A percentile compares a stretch with the other conserved stretches of the same genome.
These are phyloP conservation scores for Phalaenopsis aphrodite DNA, from an alignment of 106 monocot genomes.

Conservation along the genomic window DNA sequence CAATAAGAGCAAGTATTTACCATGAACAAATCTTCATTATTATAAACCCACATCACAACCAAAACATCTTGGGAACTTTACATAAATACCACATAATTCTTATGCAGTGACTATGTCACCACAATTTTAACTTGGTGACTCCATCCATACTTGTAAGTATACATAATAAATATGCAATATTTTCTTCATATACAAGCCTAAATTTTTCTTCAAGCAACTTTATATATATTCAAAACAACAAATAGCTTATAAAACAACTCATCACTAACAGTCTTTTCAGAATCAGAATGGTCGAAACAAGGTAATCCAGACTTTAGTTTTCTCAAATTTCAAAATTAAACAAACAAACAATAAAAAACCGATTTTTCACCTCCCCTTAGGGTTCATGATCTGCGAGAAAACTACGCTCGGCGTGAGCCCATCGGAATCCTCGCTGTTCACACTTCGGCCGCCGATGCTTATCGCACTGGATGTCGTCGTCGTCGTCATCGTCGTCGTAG, in stretches of 20 bases:
- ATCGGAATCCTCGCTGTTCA: slow-evolving; percentile 33
- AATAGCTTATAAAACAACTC: neutral
- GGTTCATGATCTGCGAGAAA: slow-evolving; percentile 72
- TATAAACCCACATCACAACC: too few species aligned
- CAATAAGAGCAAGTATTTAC: too few species aligned
- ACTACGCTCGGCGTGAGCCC: slow-evolving; percentile 57
- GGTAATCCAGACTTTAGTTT: neutral
- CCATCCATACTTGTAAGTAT: too few species aligned
- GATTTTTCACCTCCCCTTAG: slow-evolving; percentile 34
- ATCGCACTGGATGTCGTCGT: slow-evolving; percentile 19
- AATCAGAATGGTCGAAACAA: too few species aligned
- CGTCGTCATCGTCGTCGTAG: slow-evolving; percentile 14
- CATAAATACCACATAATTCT: too few species aligned
- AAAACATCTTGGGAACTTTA: too few species aligned
- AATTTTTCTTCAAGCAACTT: neutral
- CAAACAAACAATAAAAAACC: neutral
- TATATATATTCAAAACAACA: neutral
- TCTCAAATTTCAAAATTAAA: neutral
- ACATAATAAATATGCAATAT: too few species aligned
- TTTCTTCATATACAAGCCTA: too few species aligned
- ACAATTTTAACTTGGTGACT: too few species aligned
- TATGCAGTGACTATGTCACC: too few species aligned
- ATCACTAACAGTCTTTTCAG: neutral
- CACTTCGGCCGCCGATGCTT: slow-evolving; percentile 40
- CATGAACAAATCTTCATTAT: too few species aligned